Conservation (phyloP, 129 eudicot species). For the Tanacetum coccineum region DNA sequence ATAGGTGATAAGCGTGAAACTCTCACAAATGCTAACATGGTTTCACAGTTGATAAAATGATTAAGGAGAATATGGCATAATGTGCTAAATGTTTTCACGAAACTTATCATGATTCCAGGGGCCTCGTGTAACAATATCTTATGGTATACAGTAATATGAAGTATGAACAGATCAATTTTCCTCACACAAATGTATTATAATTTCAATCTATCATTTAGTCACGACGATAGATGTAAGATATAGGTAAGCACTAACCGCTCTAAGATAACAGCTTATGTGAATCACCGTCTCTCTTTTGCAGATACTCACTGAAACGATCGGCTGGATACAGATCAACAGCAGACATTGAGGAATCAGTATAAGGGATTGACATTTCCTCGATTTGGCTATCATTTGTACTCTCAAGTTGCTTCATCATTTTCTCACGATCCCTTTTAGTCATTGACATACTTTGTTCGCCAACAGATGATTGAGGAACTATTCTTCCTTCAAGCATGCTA, state of each 20-base stretch:
- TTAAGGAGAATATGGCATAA: no score
- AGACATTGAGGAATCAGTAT: constrained; percentile 35
- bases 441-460: constrained; percentile 12
- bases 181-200: no score
- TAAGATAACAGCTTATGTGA: neutral
- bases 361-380: constrained; percentile 33
- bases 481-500: constrained; percentile 53
- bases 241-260: neutral
- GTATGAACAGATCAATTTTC: no score
- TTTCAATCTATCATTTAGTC: no score
- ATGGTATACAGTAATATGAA: no score
- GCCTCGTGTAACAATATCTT: no score
- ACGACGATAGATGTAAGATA: no score
- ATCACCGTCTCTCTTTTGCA: constrained; percentile 24
- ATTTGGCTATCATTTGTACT: constrained; percentile 16
- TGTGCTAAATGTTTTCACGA: no score
- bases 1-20: no score
- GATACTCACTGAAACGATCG: constrained; percentile 27
- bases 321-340: constrained; percentile 41
- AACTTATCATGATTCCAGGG: no score
- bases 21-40: no score
- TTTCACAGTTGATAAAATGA: no score
- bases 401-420: constrained; percentile 14
- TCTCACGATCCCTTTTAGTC: constrained; percentile 6
- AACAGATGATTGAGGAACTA: constrained; percentile 11